Conservation (phyloP, 768 basidiomycete genomes). For the Coprinopsis marcescibilis region DNA sequence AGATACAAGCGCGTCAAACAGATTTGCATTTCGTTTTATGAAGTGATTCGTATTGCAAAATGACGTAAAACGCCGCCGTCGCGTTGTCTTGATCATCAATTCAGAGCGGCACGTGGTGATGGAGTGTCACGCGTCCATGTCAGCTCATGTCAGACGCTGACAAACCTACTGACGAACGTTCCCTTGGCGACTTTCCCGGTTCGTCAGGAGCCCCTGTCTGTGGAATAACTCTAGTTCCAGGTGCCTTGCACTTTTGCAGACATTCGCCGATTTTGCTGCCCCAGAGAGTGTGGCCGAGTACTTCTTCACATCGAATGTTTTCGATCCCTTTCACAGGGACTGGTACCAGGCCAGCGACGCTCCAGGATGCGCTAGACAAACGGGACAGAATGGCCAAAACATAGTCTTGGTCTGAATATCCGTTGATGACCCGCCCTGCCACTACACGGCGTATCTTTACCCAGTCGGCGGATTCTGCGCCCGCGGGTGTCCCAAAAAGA, state of each 20-base stretch:
- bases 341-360: conserved; percentile 43
- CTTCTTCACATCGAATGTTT: conserved; percentile 41
- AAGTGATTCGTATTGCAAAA: too few species aligned
- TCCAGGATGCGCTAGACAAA: conserved; percentile 40
- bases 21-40: too few species aligned
- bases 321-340: conserved; percentile 48
- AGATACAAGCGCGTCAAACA: not conserved
- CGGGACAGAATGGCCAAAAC: conserved; percentile 49
- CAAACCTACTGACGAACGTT: too few species aligned
- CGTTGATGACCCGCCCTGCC: conserved; percentile 49
- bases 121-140: too few species aligned
- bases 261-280: conserved; percentile 42
- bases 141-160: too few species aligned
- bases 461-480: conserved; percentile 38
- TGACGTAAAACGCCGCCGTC: too few species aligned
- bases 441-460: conserved; percentile 41
- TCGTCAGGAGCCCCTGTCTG: conserved; percentile 33
- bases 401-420: conserved; percentile 46
- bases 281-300: conserved; percentile 49
- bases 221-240: conserved; percentile 33
- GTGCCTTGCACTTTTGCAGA: conserved; percentile 32
- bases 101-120: too few species aligned
- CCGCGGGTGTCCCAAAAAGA: conserved; percentile 45
- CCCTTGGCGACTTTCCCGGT: conserved; percentile 19
- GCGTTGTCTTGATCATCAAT: too few species aligned